A percentile compares a stretch with the other conserved stretches of the same genome.
phyloP scores from a whole-genome alignment of 164 flowering plant genomes.

The Stephania yunnanensis region DNA sequence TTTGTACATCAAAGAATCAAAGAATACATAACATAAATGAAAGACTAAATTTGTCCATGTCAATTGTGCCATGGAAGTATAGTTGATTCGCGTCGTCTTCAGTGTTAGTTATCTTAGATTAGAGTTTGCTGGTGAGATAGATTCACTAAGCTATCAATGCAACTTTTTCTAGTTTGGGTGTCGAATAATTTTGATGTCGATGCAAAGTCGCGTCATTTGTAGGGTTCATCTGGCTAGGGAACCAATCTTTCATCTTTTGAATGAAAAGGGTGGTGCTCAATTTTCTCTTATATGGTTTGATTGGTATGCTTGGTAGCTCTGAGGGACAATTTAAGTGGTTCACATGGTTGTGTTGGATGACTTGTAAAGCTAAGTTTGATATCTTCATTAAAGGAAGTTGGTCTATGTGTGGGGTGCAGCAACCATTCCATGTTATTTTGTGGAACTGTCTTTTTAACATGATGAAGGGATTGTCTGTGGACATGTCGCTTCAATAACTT shows the following conservation, averaged over 20 bases:
- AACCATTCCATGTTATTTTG: background rate
- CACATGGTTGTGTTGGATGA: background rate
- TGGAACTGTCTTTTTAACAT: background rate
- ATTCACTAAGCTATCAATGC: background rate
- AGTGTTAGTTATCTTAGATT: background rate
- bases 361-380: slow-evolving; percentile 1
- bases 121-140: background rate
- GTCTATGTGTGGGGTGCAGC: background rate
- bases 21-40: background rate
- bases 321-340: background rate
- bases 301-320: background rate
- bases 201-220: background rate
- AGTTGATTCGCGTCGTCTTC: background rate
- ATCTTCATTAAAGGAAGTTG: slow-evolving; percentile 1
- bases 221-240: background rate
- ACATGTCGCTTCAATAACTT: background rate
- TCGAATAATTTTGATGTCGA: background rate
- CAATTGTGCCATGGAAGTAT: background rate
- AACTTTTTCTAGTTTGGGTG: background rate
- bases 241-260: background rate
- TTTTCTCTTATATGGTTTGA: background rate
- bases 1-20: too few species aligned
- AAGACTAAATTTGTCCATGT: background rate
- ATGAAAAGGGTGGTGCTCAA: background rate
- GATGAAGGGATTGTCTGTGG: background rate